A percentile compares a stretch with the other conserved stretches of the same genome.
Conservation (phyloP, 2,329 filamentous ascomycete genomes). For the Aspergillus pseudoviridinutans region DNA sequence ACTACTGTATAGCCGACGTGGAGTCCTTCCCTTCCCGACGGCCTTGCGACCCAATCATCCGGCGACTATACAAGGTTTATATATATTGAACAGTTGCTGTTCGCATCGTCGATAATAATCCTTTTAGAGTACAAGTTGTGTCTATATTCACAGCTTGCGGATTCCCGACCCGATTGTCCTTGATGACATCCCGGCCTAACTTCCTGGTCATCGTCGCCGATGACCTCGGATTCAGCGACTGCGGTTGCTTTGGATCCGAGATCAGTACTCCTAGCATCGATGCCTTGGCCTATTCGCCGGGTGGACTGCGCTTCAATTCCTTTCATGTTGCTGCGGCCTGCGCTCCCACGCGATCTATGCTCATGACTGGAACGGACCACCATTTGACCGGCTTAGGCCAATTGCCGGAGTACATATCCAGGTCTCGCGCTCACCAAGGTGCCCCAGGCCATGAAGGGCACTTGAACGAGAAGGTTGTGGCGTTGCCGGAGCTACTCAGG, state of each 20-base stretch:
- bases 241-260: conserved; percentile 53
- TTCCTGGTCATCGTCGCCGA: conserved; percentile 27
- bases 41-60: background rate
- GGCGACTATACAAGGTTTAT: background rate
- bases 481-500: conserved; percentile 32
- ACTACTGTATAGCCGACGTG: background rate
- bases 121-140: background rate
- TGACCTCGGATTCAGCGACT: conserved; percentile 52
- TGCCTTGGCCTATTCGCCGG: conserved; percentile 36
- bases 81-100: background rate
- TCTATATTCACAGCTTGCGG: background rate
- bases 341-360: conserved; percentile 40
- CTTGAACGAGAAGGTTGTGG: conserved; percentile 30
- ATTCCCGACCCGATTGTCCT: background rate
- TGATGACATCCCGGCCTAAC: conserved; percentile 15
- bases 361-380: conserved; percentile 32
- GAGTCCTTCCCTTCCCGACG: background rate
- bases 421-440: conserved; percentile 16
- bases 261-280: conserved; percentile 55
- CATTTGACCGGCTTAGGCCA: conserved; percentile 31
- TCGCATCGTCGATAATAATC: background rate
- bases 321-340: conserved; percentile 59
- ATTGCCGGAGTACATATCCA: conserved; percentile 25
- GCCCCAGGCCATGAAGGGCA: conserved; percentile 36
- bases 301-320: conserved; percentile 53